Evolutionary conservation across 2,329 filamentous ascomycete species (phyloP).

Genomic region (Trichoderma asperellum): DNA sequence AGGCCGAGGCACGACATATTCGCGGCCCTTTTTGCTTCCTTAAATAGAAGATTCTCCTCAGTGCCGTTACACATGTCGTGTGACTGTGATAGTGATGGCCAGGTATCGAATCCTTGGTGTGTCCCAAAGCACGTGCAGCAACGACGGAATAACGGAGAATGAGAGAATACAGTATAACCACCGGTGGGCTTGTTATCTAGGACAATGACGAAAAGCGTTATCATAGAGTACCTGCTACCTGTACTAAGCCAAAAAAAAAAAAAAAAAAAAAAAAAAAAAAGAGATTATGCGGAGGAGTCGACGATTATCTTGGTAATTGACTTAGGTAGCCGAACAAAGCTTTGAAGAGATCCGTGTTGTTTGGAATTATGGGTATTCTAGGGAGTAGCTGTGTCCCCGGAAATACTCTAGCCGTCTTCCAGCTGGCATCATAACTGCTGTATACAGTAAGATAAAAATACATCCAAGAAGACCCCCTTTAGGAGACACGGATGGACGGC

Average conservation of each 20-base stretch:
- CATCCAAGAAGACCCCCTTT: background rate
- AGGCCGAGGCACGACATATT: background rate
- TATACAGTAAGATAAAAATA: background rate
- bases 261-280: background rate
- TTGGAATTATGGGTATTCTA: background rate
- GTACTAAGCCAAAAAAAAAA: background rate
- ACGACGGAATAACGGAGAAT: background rate
- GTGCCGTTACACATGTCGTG: background rate
- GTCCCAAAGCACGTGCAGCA: conserved; percentile 10
- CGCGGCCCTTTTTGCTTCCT: background rate
- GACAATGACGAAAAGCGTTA: background rate
- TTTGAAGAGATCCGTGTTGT: background rate
- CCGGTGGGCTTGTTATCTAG: background rate
- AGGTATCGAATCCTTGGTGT: background rate
- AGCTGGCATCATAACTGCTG: background rate
- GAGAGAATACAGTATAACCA: background rate
- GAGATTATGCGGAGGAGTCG: background rate
- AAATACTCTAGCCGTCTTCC: background rate
- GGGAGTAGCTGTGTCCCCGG: background rate
- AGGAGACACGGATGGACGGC: conserved; percentile 20
- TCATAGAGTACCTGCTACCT: background rate
- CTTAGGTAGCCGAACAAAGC: background rate
- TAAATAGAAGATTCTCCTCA: background rate
- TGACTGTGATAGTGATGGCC: conserved; percentile 15
- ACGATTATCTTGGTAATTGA: background rate